Conservation (phyloP, 2,329 filamentous ascomycete species). For the Colletotrichum australisinense region DNA sequence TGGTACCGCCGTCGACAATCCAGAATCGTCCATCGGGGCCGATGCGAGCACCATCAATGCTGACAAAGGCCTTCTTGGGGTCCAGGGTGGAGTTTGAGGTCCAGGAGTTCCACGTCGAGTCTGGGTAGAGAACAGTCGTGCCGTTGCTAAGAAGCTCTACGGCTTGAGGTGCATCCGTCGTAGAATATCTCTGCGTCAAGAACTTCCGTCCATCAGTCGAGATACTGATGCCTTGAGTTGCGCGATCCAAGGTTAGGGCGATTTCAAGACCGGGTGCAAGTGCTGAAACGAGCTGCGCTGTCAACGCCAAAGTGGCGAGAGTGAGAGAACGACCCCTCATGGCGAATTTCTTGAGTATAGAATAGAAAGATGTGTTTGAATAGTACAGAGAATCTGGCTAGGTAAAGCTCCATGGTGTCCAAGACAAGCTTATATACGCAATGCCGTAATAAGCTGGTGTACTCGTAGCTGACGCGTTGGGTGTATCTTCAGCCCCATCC, state of each 20-base stretch:
- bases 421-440: too few species aligned
- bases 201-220: slow-evolving; percentile 9
- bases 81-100: slow-evolving; percentile 6
- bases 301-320: not conserved
- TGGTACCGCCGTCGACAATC: slow-evolving; percentile 10
- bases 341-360: not conserved
- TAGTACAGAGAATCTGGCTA: too few species aligned
- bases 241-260: not conserved
- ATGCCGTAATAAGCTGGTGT: too few species aligned
- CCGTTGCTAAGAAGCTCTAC: slow-evolving; percentile 9
- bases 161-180: not conserved
- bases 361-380: too few species aligned
- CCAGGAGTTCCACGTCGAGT: slow-evolving; percentile 7
- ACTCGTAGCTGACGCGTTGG: too few species aligned
- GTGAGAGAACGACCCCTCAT: not conserved
- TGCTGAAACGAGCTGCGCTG: not conserved
- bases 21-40: slow-evolving; percentile 16
- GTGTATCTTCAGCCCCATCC: too few species aligned
- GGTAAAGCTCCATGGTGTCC: too few species aligned
- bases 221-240: slow-evolving; percentile 18
- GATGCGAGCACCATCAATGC: slow-evolving; percentile 6
- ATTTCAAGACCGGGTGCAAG: not conserved
- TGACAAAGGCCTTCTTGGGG: slow-evolving; percentile 13
- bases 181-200: slow-evolving; percentile 12
- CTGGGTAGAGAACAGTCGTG: not conserved